Percentiles rank a stretch among this genome's conserved stretches.
Conservation (phyloP, 179 eudicot genomes). For the Dionaea muscipula region DNA sequence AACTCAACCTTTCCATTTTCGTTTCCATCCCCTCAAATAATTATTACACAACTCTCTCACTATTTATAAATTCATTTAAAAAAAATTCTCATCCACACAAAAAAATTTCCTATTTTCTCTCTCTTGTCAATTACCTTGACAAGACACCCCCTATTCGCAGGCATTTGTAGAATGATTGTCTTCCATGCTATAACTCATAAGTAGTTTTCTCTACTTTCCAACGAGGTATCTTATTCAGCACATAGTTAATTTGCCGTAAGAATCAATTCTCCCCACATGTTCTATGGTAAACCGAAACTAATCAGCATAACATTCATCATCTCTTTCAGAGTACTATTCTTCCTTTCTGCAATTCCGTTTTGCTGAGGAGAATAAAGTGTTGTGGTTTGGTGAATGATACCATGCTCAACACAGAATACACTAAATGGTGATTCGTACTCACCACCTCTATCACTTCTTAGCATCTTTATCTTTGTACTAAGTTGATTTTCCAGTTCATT, state of each 20-base stretch:
- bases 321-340: neutral
- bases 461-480: no score
- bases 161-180: neutral
- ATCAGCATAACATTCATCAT: conserved; percentile 7
- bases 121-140: neutral
- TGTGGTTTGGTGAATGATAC: neutral
- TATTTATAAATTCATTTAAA: no score
- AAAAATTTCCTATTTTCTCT: neutral
- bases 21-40: no score
- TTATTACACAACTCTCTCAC: no score
- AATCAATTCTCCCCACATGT: neutral
- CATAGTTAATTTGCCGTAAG: neutral
- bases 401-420: neutral
- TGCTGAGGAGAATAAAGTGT: neutral
- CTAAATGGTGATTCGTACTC: neutral
- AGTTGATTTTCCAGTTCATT: no score
- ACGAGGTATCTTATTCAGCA: conserved; percentile 1
- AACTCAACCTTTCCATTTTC: no score
- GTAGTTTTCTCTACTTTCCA: neutral
- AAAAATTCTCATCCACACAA: no score
- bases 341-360: neutral
- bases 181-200: neutral
- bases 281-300: neutral
- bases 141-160: neutral
- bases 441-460: no score